Base-by-base conservation (phyloP, 805 yeast genomes). In the Sugiyamaella mastotermitis region DNA sequence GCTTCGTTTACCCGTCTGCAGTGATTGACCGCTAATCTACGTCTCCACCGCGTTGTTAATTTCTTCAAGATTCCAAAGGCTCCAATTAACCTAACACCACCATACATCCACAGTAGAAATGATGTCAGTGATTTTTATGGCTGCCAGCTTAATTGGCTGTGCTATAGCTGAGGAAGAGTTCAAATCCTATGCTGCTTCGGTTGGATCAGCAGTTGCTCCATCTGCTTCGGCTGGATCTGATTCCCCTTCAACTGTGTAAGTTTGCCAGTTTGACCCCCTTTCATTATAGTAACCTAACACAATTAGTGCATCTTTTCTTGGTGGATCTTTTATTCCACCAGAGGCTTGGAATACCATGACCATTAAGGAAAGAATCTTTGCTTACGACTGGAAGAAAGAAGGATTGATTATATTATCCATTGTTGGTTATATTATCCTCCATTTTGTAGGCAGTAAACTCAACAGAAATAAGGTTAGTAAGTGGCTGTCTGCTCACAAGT, bases 351-450 rank as follows among this genome's bases (percentile, higher is more conserved):
- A 68, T 25, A 65, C 62, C 4, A 63, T 85, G 76, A 62, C 82
- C 2, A 17, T 86, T 35, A 31, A 64, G 34, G 70, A 80, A 50
- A 76, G 97, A 53, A 38, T 83, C 28, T 48, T 51, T 42, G 49
- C 63, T 20, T 79, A 82, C 58, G 78, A 83, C 60, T 92, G 97
- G 96, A 67, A 66, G 31, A 69, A 81, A 53, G 98, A 90, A 66
- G 26, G 67, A 20, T 50, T 71, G 43, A 75, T 85, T 17, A 16
- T 80, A 11, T 68, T 63, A 9, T 58, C 80, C 42, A 69, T 83
- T 34, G 47, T 63, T 0, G 59, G 60, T 2, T 76, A 81, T 49
- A 62, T 73, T 15, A 41, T 65, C 1, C 55, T 75, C 25, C 83
- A 71, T 67, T 64, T 62, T 46, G 36, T 68, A 40, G 97, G 97